These are phyloP conservation scores for Ulmus americana DNA, from an alignment of 331 rosid genomes.

Conservation along the genomic window DNA sequence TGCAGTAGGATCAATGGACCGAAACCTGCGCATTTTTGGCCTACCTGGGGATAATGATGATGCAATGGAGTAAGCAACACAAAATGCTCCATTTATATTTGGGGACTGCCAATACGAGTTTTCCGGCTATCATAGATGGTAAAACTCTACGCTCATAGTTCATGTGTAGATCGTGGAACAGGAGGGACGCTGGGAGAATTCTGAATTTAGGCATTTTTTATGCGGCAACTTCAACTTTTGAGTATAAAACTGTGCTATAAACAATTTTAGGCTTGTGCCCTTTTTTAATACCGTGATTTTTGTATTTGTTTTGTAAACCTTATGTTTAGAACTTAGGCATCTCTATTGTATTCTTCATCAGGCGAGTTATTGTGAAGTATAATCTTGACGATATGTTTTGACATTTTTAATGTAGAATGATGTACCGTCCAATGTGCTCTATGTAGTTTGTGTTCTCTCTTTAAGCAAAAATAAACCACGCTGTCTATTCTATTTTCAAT, in stretches of 20 bases:
- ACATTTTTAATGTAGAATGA: too few species aligned
- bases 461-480: too few species aligned
- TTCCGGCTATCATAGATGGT: neutral
- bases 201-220: neutral
- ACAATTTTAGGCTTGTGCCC: neutral
- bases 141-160: neutral
- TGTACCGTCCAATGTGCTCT: too few species aligned
- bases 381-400: too few species aligned
- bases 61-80: slow-evolving; percentile 31
- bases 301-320: too few species aligned
- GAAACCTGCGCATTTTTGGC: slow-evolving; percentile 87
- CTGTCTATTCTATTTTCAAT: too few species aligned
- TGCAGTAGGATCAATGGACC: slow-evolving; percentile 88
- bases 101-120: neutral
- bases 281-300: neutral
- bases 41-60: slow-evolving; percentile 49
- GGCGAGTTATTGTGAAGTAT: neutral
- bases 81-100: neutral
- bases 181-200: neutral
- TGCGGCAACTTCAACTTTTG: slow-evolving; percentile 3
- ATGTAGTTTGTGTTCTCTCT: too few species aligned
- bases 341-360: neutral
- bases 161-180: neutral
- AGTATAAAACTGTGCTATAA: neutral
- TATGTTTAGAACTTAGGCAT: slow-evolving; percentile 5